These are phyloP conservation scores for Ganoderma lingzhi DNA, from an alignment of 1,284 basidiomycete species.

Conservation along the genomic window DNA sequence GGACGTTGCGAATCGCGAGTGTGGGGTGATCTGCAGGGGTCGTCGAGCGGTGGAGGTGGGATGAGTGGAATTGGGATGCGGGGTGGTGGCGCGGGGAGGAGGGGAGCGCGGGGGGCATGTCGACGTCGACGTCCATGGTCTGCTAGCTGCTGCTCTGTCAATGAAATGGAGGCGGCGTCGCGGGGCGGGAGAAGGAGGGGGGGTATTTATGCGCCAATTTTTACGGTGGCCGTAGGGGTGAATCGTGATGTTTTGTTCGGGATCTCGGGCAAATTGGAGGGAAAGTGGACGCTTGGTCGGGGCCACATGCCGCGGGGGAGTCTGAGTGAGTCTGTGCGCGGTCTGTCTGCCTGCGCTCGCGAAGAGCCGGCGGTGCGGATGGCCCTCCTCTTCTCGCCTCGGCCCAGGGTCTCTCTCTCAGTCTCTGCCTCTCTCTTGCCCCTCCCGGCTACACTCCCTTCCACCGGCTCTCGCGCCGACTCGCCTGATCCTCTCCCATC, in stretches of 20 bases:
- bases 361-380: slow-evolving; percentile 5
- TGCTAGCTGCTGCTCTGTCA: too few species aligned
- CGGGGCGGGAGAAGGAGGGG: background rate
- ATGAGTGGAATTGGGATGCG: background rate
- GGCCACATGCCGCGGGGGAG: slow-evolving; percentile 14
- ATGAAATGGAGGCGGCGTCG: background rate
- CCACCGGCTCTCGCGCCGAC: slow-evolving; percentile 6
- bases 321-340: background rate
- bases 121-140: slow-evolving; percentile 30
- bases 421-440: background rate
- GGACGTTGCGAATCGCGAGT: slow-evolving; percentile 38
- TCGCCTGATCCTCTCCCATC: slow-evolving; percentile 4
- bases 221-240: slow-evolving; percentile 7
- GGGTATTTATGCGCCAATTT: slow-evolving; percentile 22
- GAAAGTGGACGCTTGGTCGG: slow-evolving; percentile 15
- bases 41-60: slow-evolving; percentile 13
- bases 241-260: slow-evolving; percentile 19
- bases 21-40: slow-evolving; percentile 22
- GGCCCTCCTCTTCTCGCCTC: slow-evolving; percentile 1
- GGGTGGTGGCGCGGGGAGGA: slow-evolving; percentile 9
- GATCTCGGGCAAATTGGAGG: slow-evolving; percentile 13
- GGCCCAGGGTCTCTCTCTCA: background rate
- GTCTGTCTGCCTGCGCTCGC: slow-evolving; percentile 7
- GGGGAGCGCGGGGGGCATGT: slow-evolving; percentile 26
- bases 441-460: background rate